Evolutionary conservation across 2,329 filamentous ascomycete species (phyloP), one percentile per base, ranked within the genome.

Genomic region (Apiospora hydei): DNA sequence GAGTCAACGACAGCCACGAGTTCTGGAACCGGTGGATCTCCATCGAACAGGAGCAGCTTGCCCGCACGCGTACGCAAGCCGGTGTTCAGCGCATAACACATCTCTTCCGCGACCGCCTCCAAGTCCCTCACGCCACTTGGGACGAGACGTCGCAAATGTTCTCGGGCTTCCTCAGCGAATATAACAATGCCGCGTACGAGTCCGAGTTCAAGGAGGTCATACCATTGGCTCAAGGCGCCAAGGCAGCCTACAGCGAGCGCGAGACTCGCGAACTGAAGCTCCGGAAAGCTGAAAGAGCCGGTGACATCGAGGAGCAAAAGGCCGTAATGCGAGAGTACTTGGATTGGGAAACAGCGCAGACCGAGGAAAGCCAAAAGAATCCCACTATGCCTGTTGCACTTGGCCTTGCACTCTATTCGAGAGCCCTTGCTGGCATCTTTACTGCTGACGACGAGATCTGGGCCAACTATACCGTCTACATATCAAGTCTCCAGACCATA

Each of bases 21-120:
- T 87, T 96, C 14, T 97, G 94, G 94, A 89, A 95, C 78, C 90
- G 91, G 75, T 96, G 93, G 88, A 86, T 94, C 61, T 89, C 91
- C 70, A 88, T 94, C 67, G 87, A 95, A 79, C 86, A 92, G 80
- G 89, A 93, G 75, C 88, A 93, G 75, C 86, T 95, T 26, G 86
- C 85, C 38, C 85, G 85, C 83, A 84, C 87, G 70, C 81, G 84
- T 76, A 88, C 89, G 75, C 78, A 87, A 77, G 83, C 89, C 78
- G 85, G 88, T 80, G 85, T 94, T 21, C 87, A 89, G 73, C 89
- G 89, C 77, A 88, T 96, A 77, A 90, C 90, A 41, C 87, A 89
- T 68, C 87, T 94, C 61, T 96, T 92, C 81, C 86, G 90, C 75
- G 88, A 93, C 76, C 90, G 94, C 57, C 85, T 97, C 7, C 84